A percentile compares a stretch with the other conserved stretches of the same genome.
Conservation (phyloP, 2,329 filamentous ascomycete species). For the Pyricularia pennisetigena region DNA sequence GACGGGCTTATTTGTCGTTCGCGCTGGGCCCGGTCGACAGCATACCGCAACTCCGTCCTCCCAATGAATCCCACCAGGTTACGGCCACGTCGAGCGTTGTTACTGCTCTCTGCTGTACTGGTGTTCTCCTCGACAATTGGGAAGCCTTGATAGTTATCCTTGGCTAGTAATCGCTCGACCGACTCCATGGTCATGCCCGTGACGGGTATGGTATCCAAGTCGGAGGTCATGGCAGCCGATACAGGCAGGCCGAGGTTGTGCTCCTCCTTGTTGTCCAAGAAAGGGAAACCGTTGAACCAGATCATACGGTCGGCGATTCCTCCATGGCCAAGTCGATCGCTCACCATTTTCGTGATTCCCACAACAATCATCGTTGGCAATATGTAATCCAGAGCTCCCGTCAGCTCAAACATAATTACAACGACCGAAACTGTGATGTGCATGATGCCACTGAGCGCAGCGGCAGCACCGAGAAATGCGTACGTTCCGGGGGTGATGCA, state of each 20-base stretch:
- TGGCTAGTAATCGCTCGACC: slow-evolving; percentile 64
- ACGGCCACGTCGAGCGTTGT: not conserved
- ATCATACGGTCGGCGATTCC: slow-evolving; percentile 98
- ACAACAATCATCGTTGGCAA: slow-evolving; percentile 98
- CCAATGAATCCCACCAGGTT: slow-evolving; percentile 86
- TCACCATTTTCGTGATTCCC: slow-evolving; percentile 88
- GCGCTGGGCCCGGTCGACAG: slow-evolving; percentile 70
- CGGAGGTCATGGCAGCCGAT: slow-evolving; percentile 76
- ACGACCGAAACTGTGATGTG: slow-evolving; percentile 94
- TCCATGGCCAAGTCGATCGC: slow-evolving; percentile 85
- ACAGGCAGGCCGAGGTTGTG: slow-evolving; percentile 94
- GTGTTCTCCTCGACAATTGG: slow-evolving; percentile 74
- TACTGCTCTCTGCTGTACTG: slow-evolving; percentile 26
- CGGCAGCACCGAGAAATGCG: slow-evolving; percentile 86
- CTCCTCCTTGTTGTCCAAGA: slow-evolving; percentile 94
- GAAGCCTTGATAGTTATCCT: slow-evolving; percentile 85
- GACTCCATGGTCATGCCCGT: slow-evolving; percentile 66
- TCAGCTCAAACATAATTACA: slow-evolving; percentile 99
- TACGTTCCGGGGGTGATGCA: slow-evolving; percentile 98
- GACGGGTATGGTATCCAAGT: slow-evolving; percentile 64
- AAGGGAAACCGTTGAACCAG: slow-evolving; percentile 96
- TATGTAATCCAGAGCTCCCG: slow-evolving; percentile 91
- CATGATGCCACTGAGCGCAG: slow-evolving; percentile 93
- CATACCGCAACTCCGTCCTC: slow-evolving; percentile 82
- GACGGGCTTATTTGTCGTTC: slow-evolving; percentile 49